phyloP scores from a whole-genome alignment of 129 eudicot species.

The Solidago caesia region DNA sequence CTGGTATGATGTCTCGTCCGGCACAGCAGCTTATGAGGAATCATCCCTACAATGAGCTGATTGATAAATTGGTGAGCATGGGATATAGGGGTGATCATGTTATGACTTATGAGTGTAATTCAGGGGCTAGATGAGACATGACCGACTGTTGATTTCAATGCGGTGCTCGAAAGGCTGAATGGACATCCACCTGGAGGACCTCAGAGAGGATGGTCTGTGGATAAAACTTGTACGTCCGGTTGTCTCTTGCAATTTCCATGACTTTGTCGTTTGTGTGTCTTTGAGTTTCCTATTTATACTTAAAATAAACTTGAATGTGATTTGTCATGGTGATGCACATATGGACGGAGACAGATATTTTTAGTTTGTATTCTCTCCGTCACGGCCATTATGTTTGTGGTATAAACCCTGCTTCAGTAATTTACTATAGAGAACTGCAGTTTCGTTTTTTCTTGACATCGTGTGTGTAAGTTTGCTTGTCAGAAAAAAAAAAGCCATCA shows the following conservation, averaged over 20 bases:
- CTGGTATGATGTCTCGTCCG: conserved; percentile 46
- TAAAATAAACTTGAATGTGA: conserved; percentile 47
- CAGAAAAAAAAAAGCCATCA: neutral
- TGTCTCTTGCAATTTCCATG: conserved; percentile 11
- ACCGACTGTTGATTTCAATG: conserved; percentile 76
- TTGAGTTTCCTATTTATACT: conserved; percentile 18
- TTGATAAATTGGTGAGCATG: too few relatives aligned
- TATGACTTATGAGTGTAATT: conserved; percentile 54
- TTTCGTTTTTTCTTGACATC: conserved; percentile 10
- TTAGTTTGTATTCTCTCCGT: conserved; percentile 37
- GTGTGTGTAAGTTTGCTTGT: conserved; percentile 17
- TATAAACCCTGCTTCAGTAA: neutral
- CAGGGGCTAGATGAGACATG: conserved; percentile 91
- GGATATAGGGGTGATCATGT: too few relatives aligned
- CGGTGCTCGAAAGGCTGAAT: conserved; percentile 86
- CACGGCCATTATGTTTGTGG: conserved; percentile 11
- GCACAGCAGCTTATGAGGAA: conserved; percentile 51
- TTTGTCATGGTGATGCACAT: conserved; percentile 36
- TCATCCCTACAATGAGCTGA: too few relatives aligned
- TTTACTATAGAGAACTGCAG: conserved; percentile 17
- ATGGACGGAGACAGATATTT: conserved; percentile 40
- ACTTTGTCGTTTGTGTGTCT: conserved; percentile 21
- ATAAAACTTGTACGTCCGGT: neutral
- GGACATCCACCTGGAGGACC: conserved; percentile 62
- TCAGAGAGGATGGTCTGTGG: conserved; percentile 84